A percentile compares a stretch with the other conserved stretches of the same genome.
phyloP scores from a whole-genome alignment of 2,329 filamentous ascomycete species.

The Zasmidium cellare region DNA sequence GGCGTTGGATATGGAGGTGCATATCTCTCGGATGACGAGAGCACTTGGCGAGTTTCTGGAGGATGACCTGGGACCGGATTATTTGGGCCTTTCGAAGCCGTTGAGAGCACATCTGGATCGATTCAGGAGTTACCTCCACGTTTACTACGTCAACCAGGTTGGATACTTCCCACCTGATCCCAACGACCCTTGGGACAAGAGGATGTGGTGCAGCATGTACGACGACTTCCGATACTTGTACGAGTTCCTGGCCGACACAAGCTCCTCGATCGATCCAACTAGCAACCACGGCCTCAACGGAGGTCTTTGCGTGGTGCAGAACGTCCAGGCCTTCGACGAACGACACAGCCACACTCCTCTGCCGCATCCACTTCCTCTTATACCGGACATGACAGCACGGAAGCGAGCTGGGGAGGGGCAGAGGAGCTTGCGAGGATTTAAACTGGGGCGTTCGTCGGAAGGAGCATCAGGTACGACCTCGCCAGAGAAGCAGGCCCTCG shows the following conservation, averaged over 20 bases:
- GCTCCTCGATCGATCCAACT: slow-evolving; percentile 37
- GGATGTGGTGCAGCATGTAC: slow-evolving; percentile 62
- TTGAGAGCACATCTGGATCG: slow-evolving; percentile 68
- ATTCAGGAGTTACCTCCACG: slow-evolving; percentile 68
- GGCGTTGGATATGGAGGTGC: slow-evolving; percentile 64
- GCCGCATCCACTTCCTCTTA: slow-evolving; percentile 64
- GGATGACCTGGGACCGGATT: slow-evolving; percentile 66
- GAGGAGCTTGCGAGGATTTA: slow-evolving; percentile 9
- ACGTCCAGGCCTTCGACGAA: slow-evolving; percentile 65
- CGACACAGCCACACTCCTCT: slow-evolving; percentile 61
- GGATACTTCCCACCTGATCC: slow-evolving; percentile 69
- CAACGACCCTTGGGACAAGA: slow-evolving; percentile 56
- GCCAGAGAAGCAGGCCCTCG: slow-evolving; percentile 53
- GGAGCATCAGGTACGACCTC: slow-evolving; percentile 23
- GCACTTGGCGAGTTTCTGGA: slow-evolving; percentile 69
- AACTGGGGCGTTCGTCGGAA: slow-evolving; percentile 3
- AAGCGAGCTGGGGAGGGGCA: slow-evolving; percentile 28
- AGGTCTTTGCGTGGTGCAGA: slow-evolving; percentile 70
- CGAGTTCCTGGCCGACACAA: slow-evolving; percentile 66
- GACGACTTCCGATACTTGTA: slow-evolving; percentile 72
- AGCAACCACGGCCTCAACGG: slow-evolving; percentile 51
- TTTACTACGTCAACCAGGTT: slow-evolving; percentile 66
- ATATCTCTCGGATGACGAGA: slow-evolving; percentile 58
- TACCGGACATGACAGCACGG: slow-evolving; percentile 53
- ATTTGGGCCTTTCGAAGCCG: slow-evolving; percentile 63